Conservation (phyloP, 169 alveolate species). For the Plasmodium adleri region DNA sequence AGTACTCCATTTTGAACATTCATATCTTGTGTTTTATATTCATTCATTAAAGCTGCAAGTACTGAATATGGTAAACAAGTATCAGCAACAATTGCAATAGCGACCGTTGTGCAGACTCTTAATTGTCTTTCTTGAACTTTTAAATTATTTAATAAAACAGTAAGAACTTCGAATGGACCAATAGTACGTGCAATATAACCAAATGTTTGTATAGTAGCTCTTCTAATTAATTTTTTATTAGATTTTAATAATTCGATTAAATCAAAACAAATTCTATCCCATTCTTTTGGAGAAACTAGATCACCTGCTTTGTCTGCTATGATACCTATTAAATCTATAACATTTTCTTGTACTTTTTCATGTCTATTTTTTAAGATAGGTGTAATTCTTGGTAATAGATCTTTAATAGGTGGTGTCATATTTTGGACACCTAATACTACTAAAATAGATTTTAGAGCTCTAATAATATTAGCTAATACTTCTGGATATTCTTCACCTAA, state of each 20-base stretch:
- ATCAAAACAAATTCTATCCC: constrained; percentile 99
- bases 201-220: constrained; percentile 99
- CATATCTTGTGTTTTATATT: constrained; percentile 98
- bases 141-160: constrained; percentile 94
- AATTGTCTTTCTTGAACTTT: constrained; percentile 99
- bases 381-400: constrained; percentile 98
- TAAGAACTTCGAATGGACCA: constrained; percentile 99
- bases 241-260: constrained; percentile 97
- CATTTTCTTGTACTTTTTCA: constrained; percentile 99
- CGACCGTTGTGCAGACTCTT: constrained; percentile 98
- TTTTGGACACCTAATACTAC: constrained; percentile 98
- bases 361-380: constrained; percentile 99
- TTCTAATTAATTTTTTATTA: constrained; percentile 96
- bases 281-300: constrained; percentile 99
- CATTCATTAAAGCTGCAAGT: constrained; percentile 99
- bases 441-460: constrained; percentile 99
- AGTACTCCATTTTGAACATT: constrained; percentile 99
- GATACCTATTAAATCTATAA: constrained; percentile 97
- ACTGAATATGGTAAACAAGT: constrained; percentile 99
- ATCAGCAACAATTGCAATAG: constrained; percentile 99
- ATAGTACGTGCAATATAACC: constrained; percentile 99
- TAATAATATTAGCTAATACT: constrained; percentile 98
- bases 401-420: constrained; percentile 99
- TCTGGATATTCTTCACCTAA: constrained; percentile 99
- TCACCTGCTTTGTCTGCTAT: constrained; percentile 99